Evolutionary conservation across 495 filamentous ascomycete species (phyloP).

Genomic region (Tuber borchii): DNA sequence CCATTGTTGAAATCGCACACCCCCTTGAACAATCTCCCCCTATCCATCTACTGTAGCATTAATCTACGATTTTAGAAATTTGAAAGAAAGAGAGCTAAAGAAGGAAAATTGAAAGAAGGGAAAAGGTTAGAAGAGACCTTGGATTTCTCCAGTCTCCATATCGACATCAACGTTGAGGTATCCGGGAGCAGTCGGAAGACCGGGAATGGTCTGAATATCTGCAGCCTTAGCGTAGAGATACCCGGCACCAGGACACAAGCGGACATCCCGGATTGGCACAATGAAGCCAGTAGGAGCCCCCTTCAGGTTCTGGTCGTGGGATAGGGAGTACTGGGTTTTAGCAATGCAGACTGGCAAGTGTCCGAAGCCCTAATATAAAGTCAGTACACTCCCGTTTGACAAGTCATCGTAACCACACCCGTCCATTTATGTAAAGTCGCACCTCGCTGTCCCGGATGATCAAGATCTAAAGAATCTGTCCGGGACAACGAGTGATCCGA

Average conservation of each 20-base stretch:
- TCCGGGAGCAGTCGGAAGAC: constrained; percentile 87
- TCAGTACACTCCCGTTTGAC: too few species aligned
- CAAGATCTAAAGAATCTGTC: too few species aligned
- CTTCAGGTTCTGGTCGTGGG: constrained; percentile 88
- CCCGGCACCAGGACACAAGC: constrained; percentile 87
- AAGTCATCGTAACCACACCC: too few species aligned
- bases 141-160: constrained; percentile 86
- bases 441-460: too few species aligned
- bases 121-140: constrained; percentile 71
- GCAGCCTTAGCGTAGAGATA: constrained; percentile 83
- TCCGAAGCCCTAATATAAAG: constrained; percentile 71
- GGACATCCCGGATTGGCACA: constrained; percentile 87
- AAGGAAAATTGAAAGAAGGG: constrained; percentile 13
- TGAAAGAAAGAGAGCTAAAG: constrained; percentile 18
- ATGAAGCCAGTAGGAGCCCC: constrained; percentile 95
- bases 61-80: constrained; percentile 1
- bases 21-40: background rate
- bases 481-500: too few species aligned
- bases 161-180: constrained; percentile 93
- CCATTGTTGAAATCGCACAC: constrained; percentile 33
- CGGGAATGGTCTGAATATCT: constrained; percentile 97
- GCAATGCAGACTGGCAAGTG: background rate
- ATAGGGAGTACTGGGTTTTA: constrained; percentile 87
- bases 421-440: too few species aligned
- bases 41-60: background rate